Conservation (phyloP, 2,329 filamentous ascomycete genomes). For the Aureobasidium sp. region DNA sequence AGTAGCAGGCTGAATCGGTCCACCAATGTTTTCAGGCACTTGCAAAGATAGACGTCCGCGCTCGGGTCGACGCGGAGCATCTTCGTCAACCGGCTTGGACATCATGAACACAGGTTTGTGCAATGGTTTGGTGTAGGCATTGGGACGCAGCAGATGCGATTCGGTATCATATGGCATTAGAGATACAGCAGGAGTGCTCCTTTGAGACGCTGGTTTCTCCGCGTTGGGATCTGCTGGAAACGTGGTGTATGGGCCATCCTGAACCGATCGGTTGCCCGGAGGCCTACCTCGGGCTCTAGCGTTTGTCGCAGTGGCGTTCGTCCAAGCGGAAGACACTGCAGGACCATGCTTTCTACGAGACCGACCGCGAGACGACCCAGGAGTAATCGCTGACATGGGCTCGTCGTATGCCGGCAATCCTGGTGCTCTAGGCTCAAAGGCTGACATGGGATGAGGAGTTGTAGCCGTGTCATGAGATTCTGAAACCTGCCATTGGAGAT, state of each 20-base stretch:
- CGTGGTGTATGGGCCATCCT: constrained; percentile 60
- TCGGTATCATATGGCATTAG: constrained; percentile 1
- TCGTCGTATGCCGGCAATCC: constrained; percentile 43
- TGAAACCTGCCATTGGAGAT: constrained; percentile 26
- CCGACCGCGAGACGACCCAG: constrained; percentile 43
- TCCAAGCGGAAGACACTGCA: constrained; percentile 87
- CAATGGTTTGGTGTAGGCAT: constrained; percentile 20
- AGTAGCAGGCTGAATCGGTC: constrained; percentile 54
- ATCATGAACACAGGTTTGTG: constrained; percentile 14
- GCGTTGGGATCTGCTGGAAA: constrained; percentile 52
- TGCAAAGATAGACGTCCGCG: constrained; percentile 35
- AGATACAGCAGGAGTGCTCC: constrained; percentile 1
- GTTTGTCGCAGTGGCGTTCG: constrained; percentile 53
- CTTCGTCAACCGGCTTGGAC: background rate
- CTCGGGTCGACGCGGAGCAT: background rate
- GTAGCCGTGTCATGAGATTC: constrained; percentile 19
- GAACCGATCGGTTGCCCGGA: constrained; percentile 58
- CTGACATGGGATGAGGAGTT: constrained; percentile 67
- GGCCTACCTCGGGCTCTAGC: constrained; percentile 68
- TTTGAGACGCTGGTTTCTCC: constrained; percentile 1
- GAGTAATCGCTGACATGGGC: constrained; percentile 65
- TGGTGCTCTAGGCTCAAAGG: constrained; percentile 57
- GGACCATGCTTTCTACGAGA: constrained; percentile 65
- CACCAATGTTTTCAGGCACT: constrained; percentile 52
- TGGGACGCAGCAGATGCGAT: constrained; percentile 26